A percentile compares a stretch with the other conserved stretches of the same genome.
Conservation (phyloP, 345 rosid species). For the Eucalyptus rudis region DNA sequence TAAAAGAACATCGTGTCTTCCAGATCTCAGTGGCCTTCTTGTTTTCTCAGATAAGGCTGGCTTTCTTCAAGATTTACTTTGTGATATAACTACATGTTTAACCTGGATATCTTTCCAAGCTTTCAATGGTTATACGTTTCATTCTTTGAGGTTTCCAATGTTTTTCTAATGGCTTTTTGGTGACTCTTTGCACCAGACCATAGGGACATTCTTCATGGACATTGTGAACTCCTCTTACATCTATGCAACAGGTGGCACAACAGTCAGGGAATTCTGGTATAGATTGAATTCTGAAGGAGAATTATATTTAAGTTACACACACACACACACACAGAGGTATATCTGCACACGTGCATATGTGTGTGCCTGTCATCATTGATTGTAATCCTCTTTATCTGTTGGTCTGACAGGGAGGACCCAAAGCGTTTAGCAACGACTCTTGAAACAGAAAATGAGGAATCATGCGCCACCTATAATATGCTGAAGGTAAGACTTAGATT, state of each 20-base stretch:
- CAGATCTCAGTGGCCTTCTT: not conserved
- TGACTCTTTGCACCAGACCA: slow-evolving; percentile 32
- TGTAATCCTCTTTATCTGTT: not conserved
- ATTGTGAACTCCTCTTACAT: slow-evolving; percentile 73
- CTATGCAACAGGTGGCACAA: slow-evolving; percentile 96
- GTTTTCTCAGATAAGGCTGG: not conserved
- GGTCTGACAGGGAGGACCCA: slow-evolving; percentile 54
- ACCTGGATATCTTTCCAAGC: not conserved
- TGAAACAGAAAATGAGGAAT: slow-evolving; percentile 70
- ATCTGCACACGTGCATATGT: not conserved
- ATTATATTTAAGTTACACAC: not conserved
- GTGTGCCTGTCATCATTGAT: not conserved
- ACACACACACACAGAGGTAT: not conserved
- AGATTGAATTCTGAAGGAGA: not conserved
- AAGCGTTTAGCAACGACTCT: slow-evolving; percentile 64
- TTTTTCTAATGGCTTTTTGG: not conserved
- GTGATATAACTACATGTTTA: not conserved
- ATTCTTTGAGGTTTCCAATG: not conserved
- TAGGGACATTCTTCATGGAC: slow-evolving; percentile 71
- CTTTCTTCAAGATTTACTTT: not conserved
- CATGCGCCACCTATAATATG: slow-evolving; percentile 94
- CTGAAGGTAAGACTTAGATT: slow-evolving; percentile 39
- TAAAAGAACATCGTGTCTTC: not conserved
- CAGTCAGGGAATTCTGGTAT: slow-evolving; percentile 77
- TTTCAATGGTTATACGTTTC: not conserved